Evolutionary conservation across 805 yeast species (phyloP).

Genomic region (Millerozyma acaciae): DNA sequence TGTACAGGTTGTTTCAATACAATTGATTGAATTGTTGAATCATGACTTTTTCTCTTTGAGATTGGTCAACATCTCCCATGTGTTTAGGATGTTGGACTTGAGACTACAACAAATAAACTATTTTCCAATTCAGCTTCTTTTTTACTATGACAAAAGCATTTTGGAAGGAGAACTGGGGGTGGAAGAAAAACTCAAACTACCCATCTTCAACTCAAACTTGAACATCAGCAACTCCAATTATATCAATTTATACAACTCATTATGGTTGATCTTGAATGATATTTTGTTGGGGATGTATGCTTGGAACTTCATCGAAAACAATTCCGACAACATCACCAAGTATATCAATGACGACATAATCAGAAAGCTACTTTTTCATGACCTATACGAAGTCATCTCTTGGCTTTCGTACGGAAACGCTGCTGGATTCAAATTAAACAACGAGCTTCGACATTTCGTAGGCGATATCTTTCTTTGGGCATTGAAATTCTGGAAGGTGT

Average conservation of each 20-base stretch:
- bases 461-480: constrained; percentile 89
- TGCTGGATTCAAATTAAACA: constrained; percentile 88
- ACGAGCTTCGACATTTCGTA: constrained; percentile 77
- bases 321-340: constrained; percentile 17
- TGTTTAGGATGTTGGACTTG: constrained; percentile 75
- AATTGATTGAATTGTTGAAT: constrained; percentile 25
- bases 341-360: constrained; percentile 28
- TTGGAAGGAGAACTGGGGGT: constrained; percentile 38
- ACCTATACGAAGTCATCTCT: constrained; percentile 46
- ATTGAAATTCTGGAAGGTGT: constrained; percentile 56
- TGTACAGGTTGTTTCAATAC: constrained; percentile 16
- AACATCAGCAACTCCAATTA: constrained; percentile 50
- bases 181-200: constrained; percentile 40
- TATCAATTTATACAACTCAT: constrained; percentile 75
- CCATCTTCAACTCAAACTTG: constrained; percentile 31
- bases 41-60: constrained; percentile 16
- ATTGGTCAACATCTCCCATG: constrained; percentile 47
- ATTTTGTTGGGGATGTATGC: constrained; percentile 66
- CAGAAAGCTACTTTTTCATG: constrained; percentile 39
- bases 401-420: constrained; percentile 84
- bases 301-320: constrained; percentile 40
- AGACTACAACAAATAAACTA: constrained; percentile 71
- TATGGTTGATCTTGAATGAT: constrained; percentile 88
- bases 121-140: constrained; percentile 74
- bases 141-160: constrained; percentile 43